Conservation (phyloP, 2,329 filamentous ascomycete species). For the Paracamarosporium sp. region DNA sequence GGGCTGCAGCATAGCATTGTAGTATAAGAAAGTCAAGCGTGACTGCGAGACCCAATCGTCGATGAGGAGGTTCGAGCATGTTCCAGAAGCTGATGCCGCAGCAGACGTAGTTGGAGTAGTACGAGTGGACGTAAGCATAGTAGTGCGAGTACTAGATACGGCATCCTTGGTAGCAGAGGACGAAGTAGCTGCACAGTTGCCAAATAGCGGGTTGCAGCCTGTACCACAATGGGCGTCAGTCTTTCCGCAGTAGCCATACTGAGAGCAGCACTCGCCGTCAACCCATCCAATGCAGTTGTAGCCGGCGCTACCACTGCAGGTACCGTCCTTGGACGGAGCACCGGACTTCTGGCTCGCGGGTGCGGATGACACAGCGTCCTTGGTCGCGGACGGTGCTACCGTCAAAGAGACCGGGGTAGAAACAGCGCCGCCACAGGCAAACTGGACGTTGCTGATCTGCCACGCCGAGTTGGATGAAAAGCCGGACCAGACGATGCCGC, state of each 20-base stretch:
- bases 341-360: conserved; percentile 5
- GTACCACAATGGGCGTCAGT: background rate
- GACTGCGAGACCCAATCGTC: conserved; percentile 70
- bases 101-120: conserved; percentile 19
- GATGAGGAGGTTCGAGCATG: conserved; percentile 56
- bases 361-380: conserved; percentile 1
- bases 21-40: conserved; percentile 65
- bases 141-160: conserved; percentile 18
- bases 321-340: background rate
- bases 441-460: conserved; percentile 57
- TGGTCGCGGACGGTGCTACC: conserved; percentile 1
- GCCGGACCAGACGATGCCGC: conserved; percentile 52
- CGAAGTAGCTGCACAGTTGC: conserved; percentile 5
- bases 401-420: conserved; percentile 8
- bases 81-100: conserved; percentile 22
- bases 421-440: conserved; percentile 49
- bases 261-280: conserved; percentile 4
- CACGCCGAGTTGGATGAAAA: conserved; percentile 52
- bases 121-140: conserved; percentile 21
- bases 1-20: conserved; percentile 64
- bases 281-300: conserved; percentile 3
- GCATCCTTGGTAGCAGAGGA: background rate
- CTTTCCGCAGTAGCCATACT: background rate
- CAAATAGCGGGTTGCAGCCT: conserved; percentile 1
- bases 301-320: background rate